Evolutionary conservation across 495 filamentous ascomycete genomes (phyloP).

Genomic region (Penicillium bialowiezense): DNA sequence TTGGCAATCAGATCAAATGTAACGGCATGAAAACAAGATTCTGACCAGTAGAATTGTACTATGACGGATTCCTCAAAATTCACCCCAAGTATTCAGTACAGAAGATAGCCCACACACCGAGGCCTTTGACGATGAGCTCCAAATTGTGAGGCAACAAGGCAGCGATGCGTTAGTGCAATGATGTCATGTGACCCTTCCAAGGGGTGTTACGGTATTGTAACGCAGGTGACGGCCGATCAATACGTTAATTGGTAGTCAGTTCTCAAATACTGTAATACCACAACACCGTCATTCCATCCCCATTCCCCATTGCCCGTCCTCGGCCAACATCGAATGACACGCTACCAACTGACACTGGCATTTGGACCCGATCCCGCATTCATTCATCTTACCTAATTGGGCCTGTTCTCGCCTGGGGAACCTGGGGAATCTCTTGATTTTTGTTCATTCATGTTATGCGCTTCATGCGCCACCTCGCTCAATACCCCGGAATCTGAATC

Average conservation of each 20-base stretch:
- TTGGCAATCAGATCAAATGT: too few relatives aligned
- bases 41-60: too few relatives aligned
- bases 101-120: too few relatives aligned
- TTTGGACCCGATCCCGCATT: constrained; percentile 19
- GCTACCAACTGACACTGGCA: constrained; percentile 11
- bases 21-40: too few relatives aligned
- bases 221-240: not conserved
- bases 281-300: constrained; percentile 27
- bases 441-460: constrained; percentile 37
- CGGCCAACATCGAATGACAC: constrained; percentile 21
- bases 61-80: too few relatives aligned
- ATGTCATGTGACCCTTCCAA: constrained; percentile 20
- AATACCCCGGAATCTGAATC: constrained; percentile 32
- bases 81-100: too few relatives aligned
- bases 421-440: constrained; percentile 5
- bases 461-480: constrained; percentile 19
- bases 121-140: not conserved
- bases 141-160: not conserved
- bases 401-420: constrained; percentile 3
- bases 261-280: constrained; percentile 2
- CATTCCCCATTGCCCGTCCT: constrained; percentile 14
- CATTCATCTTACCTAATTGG: constrained; percentile 16
- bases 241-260: not conserved
- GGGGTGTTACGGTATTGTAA: not conserved
- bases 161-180: not conserved